Evolutionary conservation across 2,329 filamentous ascomycete genomes (phyloP).

Genomic region (Scorias spongiosa): DNA sequence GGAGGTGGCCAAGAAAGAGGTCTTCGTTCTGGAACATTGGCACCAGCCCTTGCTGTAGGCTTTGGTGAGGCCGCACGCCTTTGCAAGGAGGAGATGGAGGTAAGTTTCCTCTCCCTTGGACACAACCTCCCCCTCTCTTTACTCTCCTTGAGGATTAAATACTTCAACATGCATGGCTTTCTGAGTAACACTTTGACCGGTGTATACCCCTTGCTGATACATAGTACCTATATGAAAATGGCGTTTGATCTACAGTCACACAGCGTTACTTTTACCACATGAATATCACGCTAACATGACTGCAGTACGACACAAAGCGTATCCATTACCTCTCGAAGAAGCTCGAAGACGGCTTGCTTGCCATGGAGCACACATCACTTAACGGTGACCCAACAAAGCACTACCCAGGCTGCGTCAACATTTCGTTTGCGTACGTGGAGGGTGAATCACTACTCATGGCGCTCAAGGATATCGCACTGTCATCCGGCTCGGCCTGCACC

Average conservation of each 20-base stretch:
- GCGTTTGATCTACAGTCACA: slow-evolving; percentile 14
- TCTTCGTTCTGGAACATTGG: slow-evolving; percentile 81
- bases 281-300: neutral
- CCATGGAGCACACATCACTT: slow-evolving; percentile 81
- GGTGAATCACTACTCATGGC: slow-evolving; percentile 97
- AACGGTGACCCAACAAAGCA: slow-evolving; percentile 74
- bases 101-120: slow-evolving; percentile 36
- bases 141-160: slow-evolving; percentile 53
- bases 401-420: slow-evolving; percentile 94
- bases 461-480: slow-evolving; percentile 91
- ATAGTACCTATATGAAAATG: slow-evolving; percentile 51
- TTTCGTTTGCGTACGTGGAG: slow-evolving; percentile 96
- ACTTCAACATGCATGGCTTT: slow-evolving; percentile 83
- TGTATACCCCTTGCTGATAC: slow-evolving; percentile 30
- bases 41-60: slow-evolving; percentile 75
- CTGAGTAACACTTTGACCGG: slow-evolving; percentile 52
- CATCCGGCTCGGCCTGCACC: slow-evolving; percentile 91
- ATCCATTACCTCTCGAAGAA: slow-evolving; percentile 72
- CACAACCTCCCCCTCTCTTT: slow-evolving; percentile 6
- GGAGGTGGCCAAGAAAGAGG: slow-evolving; percentile 94
- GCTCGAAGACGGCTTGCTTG: slow-evolving; percentile 64
- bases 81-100: slow-evolving; percentile 75
- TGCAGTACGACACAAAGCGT: slow-evolving; percentile 78
- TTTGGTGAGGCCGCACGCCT: slow-evolving; percentile 94
- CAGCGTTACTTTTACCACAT: neutral